These are phyloP conservation scores for Lecanoromycetidae sp. DNA, from an alignment of 2,329 filamentous ascomycete species.

Conservation along the genomic window DNA sequence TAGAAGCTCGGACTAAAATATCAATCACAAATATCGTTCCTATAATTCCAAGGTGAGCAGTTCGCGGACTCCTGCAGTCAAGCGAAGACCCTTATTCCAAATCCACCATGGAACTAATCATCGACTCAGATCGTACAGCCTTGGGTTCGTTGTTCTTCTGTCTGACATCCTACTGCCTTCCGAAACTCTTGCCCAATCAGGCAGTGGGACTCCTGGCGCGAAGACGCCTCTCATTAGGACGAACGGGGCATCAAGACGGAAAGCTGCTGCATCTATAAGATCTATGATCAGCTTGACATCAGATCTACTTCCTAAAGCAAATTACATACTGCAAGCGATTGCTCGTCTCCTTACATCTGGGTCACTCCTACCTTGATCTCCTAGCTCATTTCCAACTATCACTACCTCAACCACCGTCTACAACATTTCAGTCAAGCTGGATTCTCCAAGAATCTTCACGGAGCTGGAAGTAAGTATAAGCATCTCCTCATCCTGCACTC, in stretches of 20 bases:
- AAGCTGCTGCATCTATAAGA: neutral
- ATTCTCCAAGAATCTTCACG: constrained; percentile 11
- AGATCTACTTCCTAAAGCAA: neutral
- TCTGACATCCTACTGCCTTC: neutral
- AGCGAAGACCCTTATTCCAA: neutral
- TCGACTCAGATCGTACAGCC: neutral
- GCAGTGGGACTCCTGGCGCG: neutral
- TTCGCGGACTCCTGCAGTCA: neutral
- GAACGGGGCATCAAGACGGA: neutral
- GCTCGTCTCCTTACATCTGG: constrained; percentile 2
- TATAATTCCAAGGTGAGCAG: constrained; percentile 1
- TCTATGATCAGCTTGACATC: neutral
- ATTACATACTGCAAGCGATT: neutral
- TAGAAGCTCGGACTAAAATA: neutral
- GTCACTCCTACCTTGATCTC: neutral
- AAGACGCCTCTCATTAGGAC: neutral
- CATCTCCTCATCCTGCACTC: neutral
- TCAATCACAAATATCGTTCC: neutral
- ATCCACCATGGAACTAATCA: constrained; percentile 3
- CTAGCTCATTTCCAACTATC: constrained; percentile 1
- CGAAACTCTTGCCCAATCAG: neutral
- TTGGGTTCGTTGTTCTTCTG: neutral
- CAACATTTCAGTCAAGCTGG: constrained; percentile 12
- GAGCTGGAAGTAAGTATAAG: constrained; percentile 13
- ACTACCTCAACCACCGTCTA: neutral